These are phyloP conservation scores for Xylariaceae sp. DNA, from an alignment of 2,329 filamentous ascomycete species.

Conservation along the genomic window DNA sequence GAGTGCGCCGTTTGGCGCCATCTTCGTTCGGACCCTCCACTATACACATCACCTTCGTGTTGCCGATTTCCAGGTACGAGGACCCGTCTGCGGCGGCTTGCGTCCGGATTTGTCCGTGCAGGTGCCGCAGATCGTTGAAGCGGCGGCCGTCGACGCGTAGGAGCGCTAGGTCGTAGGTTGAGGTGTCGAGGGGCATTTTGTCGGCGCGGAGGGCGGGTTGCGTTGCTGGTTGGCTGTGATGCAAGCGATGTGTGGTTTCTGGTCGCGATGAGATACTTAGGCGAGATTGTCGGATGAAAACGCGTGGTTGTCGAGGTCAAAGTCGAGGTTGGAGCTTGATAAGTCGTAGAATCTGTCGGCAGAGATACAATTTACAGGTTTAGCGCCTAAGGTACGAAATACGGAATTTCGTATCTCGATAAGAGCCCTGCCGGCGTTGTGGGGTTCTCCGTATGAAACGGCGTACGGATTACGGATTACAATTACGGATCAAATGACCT, in stretches of 20 bases:
- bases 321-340: background rate
- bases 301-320: background rate
- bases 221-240: background rate
- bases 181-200: conserved; percentile 88
- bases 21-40: conserved; percentile 78
- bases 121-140: conserved; percentile 92
- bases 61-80: conserved; percentile 92
- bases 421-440: background rate
- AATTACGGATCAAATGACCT: background rate
- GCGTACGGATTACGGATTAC: background rate
- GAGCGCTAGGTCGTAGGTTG: conserved; percentile 81
- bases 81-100: conserved; percentile 91
- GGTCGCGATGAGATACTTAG: background rate
- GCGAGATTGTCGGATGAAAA: background rate
- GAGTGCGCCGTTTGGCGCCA: conserved; percentile 35
- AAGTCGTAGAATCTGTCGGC: background rate
- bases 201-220: background rate
- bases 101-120: conserved; percentile 84
- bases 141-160: conserved; percentile 77
- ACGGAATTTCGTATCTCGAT: background rate
- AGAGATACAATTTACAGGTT: background rate
- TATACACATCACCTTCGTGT: conserved; percentile 94
- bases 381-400: background rate
- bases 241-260: background rate
- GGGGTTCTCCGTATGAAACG: background rate